Conservation (phyloP, 306 rosid genomes). For the Vachellia collinsii region DNA sequence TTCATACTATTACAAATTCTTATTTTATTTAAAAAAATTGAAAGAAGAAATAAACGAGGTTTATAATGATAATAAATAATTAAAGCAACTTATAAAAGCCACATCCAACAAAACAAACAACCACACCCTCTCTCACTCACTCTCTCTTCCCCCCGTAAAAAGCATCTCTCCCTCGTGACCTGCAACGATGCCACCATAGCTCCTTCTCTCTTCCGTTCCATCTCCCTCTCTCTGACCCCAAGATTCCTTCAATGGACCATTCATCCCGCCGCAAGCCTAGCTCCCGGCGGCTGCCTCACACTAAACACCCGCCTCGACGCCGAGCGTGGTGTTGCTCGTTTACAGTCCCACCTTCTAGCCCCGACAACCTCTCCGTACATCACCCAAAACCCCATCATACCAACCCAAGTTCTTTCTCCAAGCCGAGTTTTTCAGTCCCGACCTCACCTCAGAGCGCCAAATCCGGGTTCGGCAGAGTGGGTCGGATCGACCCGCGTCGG, state of each 20-base stretch:
- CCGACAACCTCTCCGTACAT: conserved; percentile 51
- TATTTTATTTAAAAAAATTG: too few relatives aligned
- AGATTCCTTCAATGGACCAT: conserved; percentile 47
- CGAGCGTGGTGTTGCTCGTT: conserved; percentile 91
- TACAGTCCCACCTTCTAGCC: conserved; percentile 79
- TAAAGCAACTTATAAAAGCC: neutral
- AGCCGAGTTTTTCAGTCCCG: conserved; percentile 57
- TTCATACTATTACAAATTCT: neutral
- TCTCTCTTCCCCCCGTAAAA: neutral
- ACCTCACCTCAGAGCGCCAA: conserved; percentile 76
- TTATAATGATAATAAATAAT: too few relatives aligned
- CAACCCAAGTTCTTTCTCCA: conserved; percentile 46
- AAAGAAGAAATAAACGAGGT: too few relatives aligned
- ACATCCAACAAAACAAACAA: neutral
- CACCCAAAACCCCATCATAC: conserved; percentile 45
- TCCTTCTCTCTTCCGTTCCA: neutral
- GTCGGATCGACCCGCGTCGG: conserved; percentile 85
- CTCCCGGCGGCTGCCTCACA: neutral
- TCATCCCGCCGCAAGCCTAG: conserved; percentile 41
- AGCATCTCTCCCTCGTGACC: conserved; percentile 30
- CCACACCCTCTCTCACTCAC: neutral
- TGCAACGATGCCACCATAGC: conserved; percentile 8
- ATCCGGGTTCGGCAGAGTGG: conserved; percentile 59
- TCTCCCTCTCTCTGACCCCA: neutral
- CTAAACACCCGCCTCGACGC: conserved; percentile 36